A percentile compares a stretch with the other conserved stretches of the same genome.
phyloP scores from a whole-genome alignment of 176 grass and related monocot genomes.

The Lolium multiflorum region DNA sequence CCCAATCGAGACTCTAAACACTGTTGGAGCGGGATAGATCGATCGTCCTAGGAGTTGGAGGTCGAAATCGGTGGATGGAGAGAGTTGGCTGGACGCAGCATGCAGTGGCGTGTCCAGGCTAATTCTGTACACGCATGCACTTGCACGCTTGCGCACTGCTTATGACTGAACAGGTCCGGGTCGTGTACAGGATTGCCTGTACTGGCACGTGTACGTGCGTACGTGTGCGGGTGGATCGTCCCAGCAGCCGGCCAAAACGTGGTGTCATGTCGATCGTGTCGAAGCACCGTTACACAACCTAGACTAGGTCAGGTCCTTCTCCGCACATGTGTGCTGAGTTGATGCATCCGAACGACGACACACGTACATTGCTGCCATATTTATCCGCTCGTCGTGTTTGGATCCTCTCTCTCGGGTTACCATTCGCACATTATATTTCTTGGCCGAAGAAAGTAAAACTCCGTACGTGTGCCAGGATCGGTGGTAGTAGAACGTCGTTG shows the following conservation, averaged over 20 bases:
- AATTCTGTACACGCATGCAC: not conserved
- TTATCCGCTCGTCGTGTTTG: too few species aligned
- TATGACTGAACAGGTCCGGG: not conserved
- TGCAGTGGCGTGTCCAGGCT: not conserved
- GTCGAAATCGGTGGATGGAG: not conserved
- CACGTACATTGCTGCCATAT: not conserved
- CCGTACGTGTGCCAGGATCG: too few species aligned
- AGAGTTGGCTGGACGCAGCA: not conserved
- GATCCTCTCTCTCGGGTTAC: too few species aligned
- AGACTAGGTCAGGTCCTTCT: not conserved
- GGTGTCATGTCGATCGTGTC: not conserved
- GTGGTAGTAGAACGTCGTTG: too few species aligned
- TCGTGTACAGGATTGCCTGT: not conserved
- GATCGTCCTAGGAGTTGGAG: not conserved
- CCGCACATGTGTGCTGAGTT: not conserved
- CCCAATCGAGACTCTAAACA: not conserved
- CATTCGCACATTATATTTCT: too few species aligned
- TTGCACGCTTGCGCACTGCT: not conserved
- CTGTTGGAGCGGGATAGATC: not conserved
- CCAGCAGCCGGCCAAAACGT: not conserved
- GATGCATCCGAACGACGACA: slow-evolving; percentile 14
- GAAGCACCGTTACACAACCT: too few species aligned
- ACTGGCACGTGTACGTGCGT: not conserved
- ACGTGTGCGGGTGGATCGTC: not conserved
- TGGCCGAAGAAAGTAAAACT: too few species aligned